phyloP scores from a whole-genome alignment of 1,284 basidiomycete genomes.

The Leccinum proximum region DNA sequence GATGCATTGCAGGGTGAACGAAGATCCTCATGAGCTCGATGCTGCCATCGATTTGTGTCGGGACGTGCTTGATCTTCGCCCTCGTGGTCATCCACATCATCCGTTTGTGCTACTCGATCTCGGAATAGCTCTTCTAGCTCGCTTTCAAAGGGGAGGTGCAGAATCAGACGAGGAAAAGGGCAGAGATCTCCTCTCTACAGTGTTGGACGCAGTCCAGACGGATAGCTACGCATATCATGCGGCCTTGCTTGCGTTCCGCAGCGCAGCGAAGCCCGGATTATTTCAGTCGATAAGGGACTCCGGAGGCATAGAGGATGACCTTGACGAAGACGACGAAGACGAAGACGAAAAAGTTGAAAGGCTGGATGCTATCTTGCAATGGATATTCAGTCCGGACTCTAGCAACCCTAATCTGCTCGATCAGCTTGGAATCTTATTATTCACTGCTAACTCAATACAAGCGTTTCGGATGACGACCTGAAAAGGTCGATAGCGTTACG shows the following conservation, averaged over 20 bases:
- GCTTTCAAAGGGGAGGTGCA: not conserved
- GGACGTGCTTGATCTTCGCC: not conserved
- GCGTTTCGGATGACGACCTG: not conserved
- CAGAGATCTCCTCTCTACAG: not conserved
- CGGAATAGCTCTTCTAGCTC: not conserved
- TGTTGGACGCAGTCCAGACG: not conserved
- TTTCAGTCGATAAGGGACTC: not conserved
- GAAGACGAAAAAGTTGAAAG: not conserved
- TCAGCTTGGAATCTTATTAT: not conserved
- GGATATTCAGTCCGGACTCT: not conserved
- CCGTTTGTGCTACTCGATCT: not conserved
- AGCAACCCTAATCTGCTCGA: not conserved
- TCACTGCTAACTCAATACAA: not conserved
- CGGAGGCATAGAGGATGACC: not conserved
- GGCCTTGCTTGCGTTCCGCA: not conserved
- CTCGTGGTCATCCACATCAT: not conserved
- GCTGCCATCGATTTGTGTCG: not conserved
- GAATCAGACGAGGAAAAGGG: not conserved
- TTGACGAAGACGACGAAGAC: not conserved
- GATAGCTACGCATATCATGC: constrained; percentile 1
- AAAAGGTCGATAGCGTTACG: not conserved
- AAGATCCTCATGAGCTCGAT: not conserved
- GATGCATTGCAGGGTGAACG: not conserved
- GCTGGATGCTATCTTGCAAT: not conserved
- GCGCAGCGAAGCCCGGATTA: not conserved